Evolutionary conservation across 169 alveolate species (phyloP).

Genomic region (Ichthyophthirius multifiliis): DNA sequence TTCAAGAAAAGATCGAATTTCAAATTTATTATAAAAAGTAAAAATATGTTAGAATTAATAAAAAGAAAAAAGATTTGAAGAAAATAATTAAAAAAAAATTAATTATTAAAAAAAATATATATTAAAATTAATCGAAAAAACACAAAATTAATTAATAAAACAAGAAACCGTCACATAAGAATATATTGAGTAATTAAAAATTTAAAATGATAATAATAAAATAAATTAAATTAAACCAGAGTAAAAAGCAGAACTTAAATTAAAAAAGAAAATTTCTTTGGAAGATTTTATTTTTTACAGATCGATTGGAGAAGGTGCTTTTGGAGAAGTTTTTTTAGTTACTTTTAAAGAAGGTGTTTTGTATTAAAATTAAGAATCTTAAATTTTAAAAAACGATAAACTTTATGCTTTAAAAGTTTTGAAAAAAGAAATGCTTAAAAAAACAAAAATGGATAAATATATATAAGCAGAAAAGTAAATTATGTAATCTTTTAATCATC

Average conservation of each 20-base stretch:
- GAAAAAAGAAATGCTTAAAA: conserved; percentile 67
- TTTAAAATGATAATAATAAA: not conserved
- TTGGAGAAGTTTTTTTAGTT: conserved; percentile 67
- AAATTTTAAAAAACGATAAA: not conserved
- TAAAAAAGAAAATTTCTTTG: conserved; percentile 32
- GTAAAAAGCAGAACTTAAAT: not conserved
- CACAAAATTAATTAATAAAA: not conserved
- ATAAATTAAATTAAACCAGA: not conserved
- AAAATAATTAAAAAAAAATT: not conserved
- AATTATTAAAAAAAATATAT: not conserved
- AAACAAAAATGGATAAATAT: conserved; percentile 66
- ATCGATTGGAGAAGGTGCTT: conserved; percentile 48
- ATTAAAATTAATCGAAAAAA: not conserved
- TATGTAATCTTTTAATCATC: conserved; percentile 62
- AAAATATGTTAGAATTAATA: not conserved
- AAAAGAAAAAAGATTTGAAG: not conserved
- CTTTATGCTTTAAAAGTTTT: conserved; percentile 82
- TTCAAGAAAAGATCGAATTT: conserved; percentile 22
- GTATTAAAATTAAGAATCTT: not conserved
- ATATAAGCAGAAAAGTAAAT: conserved; percentile 84
- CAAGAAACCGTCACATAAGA: not conserved
- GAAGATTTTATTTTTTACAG: conserved; percentile 47
- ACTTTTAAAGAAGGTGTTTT: conserved; percentile 46
- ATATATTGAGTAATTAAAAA: not conserved
- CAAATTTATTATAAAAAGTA: not conserved